Conservation (phyloP, 345 rosid genomes). For the Alliaria petiolata region DNA sequence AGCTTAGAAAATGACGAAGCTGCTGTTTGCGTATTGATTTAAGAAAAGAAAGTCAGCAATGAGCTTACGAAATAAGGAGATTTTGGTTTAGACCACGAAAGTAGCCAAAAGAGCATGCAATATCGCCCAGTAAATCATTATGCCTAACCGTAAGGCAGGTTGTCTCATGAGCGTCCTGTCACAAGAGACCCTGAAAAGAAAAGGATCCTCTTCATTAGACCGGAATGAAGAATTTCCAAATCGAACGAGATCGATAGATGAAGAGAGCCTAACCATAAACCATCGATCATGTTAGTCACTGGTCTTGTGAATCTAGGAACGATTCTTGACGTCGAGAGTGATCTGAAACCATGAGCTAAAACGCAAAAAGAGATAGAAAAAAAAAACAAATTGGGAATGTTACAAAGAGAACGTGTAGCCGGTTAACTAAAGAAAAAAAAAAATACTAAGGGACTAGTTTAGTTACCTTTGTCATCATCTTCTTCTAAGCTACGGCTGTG, state of each 20-base stretch:
- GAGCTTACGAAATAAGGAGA: conserved; percentile 19
- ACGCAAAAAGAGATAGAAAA: background rate
- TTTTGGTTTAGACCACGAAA: conserved; percentile 55
- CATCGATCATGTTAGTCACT: conserved; percentile 76
- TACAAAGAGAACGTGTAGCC: background rate
- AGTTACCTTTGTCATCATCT: conserved; percentile 89
- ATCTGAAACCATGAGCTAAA: conserved; percentile 92
- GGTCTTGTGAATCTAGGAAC: conserved; percentile 83
- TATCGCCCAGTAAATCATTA: conserved; percentile 87
- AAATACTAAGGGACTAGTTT: background rate
- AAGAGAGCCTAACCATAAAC: conserved; percentile 58
- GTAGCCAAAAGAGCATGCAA: conserved; percentile 69
- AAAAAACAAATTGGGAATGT: background rate
- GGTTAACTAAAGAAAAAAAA: background rate
- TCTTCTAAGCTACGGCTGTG: conserved; percentile 56
- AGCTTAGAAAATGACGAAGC: background rate
- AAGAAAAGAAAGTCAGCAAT: background rate
- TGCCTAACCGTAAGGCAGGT: conserved; percentile 82
- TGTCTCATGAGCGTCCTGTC: conserved; percentile 90
- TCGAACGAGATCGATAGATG: background rate
- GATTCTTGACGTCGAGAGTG: conserved; percentile 74
- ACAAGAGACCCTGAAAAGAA: conserved; percentile 77
- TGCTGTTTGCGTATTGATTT: background rate
- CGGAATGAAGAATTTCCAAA: background rate
- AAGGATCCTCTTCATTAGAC: background rate